Evolutionary conservation across 495 filamentous ascomycete species (phyloP), one percentile per base, ranked within the genome.

Genomic region (Delitschia confertaspora): DNA sequence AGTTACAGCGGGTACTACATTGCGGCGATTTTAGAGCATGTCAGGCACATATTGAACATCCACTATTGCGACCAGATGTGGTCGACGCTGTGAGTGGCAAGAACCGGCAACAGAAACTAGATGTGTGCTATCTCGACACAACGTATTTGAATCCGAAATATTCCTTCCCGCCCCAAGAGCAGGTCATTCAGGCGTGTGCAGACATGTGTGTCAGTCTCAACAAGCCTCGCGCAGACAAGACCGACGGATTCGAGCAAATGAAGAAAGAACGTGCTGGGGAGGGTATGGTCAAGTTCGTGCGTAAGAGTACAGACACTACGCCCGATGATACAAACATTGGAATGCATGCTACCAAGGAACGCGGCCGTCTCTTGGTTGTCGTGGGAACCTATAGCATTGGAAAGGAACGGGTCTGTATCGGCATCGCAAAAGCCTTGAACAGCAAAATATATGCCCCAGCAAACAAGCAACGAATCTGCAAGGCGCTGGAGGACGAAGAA

Each of bases 301-400:
- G 45, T 6, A 71, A 67, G 33, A 53, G 53, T 3, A 63, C 64
- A 0, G 47, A 60, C 3, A 17, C 42, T 3, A 33, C 48, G 17
- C 43, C 62, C 50, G 55, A 61, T 35, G 62, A 64, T 27, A 48
- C 43, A n/a, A 40, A 37, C 11, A 32, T 33, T 17, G 53, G 58
- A 19, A n/a, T n/a, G n/a, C n/a, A n/a, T n/a, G 53, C 30, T 20
- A 45, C 37, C 17, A 60, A 61, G 18, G 24, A 58, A 34, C 59
- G 65, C n/a, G 79, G 77, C 31, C 78, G 85, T 16, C 72, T 99
- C 6, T 73, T 99, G 1, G 83, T 99, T 14, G 76, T 99, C 6
- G 87, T 95, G 48, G 91, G 91, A 41, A 99, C 91, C 2, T 99
- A 99, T 67, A 85, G 79, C 46, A 99, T 99, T 53, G 91, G 91